A percentile compares a stretch with the other conserved stretches of the same genome.
phyloP scores from a whole-genome alignment of 176 grass and related monocot genomes.

The Pharus latifolius region DNA sequence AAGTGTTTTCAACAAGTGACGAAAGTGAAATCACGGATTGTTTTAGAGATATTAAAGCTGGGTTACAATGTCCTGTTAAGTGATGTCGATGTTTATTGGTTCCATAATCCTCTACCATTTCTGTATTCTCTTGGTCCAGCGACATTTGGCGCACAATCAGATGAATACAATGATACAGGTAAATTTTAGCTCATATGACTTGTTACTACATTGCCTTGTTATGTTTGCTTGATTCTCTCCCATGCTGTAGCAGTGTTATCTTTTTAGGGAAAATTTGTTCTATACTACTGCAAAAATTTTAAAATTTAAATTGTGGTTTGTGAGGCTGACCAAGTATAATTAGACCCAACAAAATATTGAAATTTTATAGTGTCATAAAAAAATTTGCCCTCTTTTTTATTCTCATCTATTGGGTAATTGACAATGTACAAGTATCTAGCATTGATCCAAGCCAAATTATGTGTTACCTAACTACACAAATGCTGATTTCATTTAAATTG shows the following conservation, averaged over 20 bases:
- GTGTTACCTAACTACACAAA: background rate
- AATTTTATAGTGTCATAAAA: too few relatives aligned
- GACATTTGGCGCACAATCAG: conserved; percentile 66
- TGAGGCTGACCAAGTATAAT: too few relatives aligned
- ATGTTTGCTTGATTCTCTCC: background rate
- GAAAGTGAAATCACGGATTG: conserved; percentile 81
- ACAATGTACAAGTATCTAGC: too few relatives aligned
- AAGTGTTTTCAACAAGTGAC: conserved; percentile 85
- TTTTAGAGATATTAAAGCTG: conserved; percentile 67
- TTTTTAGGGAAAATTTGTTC: too few relatives aligned
- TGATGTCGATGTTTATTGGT: conserved; percentile 93
- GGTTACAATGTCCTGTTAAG: conserved; percentile 84
- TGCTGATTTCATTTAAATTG: background rate
- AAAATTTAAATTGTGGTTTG: too few relatives aligned
- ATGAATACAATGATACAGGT: conserved; percentile 85
- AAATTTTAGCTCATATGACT: background rate
- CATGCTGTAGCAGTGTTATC: too few relatives aligned
- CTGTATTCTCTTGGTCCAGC: conserved; percentile 57
- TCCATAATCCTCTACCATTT: conserved; percentile 53
- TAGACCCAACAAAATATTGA: too few relatives aligned
- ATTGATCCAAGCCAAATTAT: too few relatives aligned
- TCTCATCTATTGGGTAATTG: too few relatives aligned
- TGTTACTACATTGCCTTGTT: background rate
- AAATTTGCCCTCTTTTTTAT: too few relatives aligned
- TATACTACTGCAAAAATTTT: too few relatives aligned